phyloP scores from a whole-genome alignment of 2,329 filamentous ascomycete genomes.

The Mycosphaerelloides madeirae region DNA sequence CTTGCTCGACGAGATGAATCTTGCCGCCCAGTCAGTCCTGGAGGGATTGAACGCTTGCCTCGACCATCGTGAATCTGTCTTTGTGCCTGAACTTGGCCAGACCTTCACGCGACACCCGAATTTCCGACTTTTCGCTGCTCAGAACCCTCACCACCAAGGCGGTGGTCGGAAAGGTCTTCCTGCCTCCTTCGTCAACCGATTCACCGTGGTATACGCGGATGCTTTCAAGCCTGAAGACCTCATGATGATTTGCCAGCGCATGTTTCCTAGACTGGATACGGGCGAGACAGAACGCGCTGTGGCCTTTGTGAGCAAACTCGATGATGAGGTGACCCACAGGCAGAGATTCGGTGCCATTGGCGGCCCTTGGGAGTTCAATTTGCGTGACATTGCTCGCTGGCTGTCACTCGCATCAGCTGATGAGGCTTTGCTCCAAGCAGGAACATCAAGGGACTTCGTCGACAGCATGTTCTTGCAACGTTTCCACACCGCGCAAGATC shows the following conservation, averaged over 20 bases:
- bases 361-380: constrained; percentile 92
- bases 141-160: constrained; percentile 96
- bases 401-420: constrained; percentile 63
- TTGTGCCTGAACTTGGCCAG: constrained; percentile 90
- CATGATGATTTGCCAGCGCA: constrained; percentile 70
- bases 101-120: constrained; percentile 84
- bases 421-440: constrained; percentile 57
- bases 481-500: constrained; percentile 71
- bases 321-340: constrained; percentile 61
- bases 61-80: constrained; percentile 92
- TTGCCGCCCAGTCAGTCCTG: constrained; percentile 92
- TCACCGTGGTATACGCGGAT: constrained; percentile 96
- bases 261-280: constrained; percentile 61
- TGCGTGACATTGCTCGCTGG: constrained; percentile 88
- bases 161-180: constrained; percentile 92
- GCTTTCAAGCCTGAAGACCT: constrained; percentile 78
- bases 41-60: constrained; percentile 95
- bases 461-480: constrained; percentile 80
- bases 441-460: constrained; percentile 66
- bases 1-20: constrained; percentile 94
- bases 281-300: constrained; percentile 65
- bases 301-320: constrained; percentile 73
- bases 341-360: constrained; percentile 53
- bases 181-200: constrained; percentile 94
- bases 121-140: constrained; percentile 93